Evolutionary conservation across 352 stramenopile species (phyloP).

Genomic region (Globisporangium lucens): DNA sequence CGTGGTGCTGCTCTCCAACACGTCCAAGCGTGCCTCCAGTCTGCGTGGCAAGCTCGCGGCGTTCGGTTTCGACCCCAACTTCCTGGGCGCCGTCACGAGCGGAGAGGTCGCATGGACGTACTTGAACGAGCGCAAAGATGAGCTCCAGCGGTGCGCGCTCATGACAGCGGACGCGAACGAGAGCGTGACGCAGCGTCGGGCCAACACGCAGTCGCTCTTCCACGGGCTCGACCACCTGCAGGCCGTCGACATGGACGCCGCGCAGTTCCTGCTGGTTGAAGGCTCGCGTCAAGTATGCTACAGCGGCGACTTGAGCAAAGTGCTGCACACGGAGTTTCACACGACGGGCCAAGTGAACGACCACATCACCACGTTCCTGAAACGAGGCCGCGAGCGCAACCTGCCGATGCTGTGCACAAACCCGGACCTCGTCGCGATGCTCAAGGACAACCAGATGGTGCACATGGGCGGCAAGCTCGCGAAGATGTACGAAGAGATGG

Average conservation of each 20-base stretch:
- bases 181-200: conserved; percentile 29
- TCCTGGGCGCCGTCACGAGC: conserved; percentile 55
- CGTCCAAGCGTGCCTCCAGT: conserved; percentile 58
- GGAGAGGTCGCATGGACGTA: conserved; percentile 50
- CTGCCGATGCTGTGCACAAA: conserved; percentile 87
- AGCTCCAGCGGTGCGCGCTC: conserved; percentile 34
- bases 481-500: conserved; percentile 71
- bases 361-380: conserved; percentile 42
- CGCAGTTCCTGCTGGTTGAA: conserved; percentile 55
- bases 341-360: conserved; percentile 39
- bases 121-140: conserved; percentile 22
- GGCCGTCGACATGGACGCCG: conserved; percentile 35
- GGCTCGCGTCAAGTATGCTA: conserved; percentile 56
- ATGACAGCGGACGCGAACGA: conserved; percentile 35
- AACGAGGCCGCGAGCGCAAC: conserved; percentile 39
- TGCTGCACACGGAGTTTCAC: conserved; percentile 42
- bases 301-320: conserved; percentile 28
- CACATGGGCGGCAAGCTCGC: conserved; percentile 81
- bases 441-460: conserved; percentile 53
- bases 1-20: conserved; percentile 89
- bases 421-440: conserved; percentile 79
- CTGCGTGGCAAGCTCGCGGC: conserved; percentile 46
- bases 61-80: conserved; percentile 64
- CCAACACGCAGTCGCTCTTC: conserved; percentile 45
- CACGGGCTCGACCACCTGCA: conserved; percentile 38